Evolutionary conservation across 1,139 yeast species (phyloP).

Genomic region (Saccharomyces hybrid): DNA sequence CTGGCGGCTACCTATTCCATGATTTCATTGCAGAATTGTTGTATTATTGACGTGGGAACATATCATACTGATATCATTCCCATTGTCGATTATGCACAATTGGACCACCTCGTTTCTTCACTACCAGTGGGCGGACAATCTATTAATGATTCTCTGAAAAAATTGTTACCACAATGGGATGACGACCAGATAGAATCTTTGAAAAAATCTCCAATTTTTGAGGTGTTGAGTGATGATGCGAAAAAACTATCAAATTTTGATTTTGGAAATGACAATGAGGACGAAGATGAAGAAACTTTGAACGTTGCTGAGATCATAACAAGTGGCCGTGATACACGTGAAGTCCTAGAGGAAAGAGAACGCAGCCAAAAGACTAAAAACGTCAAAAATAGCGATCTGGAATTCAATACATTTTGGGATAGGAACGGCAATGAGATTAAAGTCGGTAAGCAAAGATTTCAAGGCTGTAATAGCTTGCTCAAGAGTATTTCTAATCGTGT

Average conservation of each 20-base stretch:
- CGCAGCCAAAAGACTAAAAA: conserved; percentile 35
- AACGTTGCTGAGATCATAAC: conserved; percentile 90
- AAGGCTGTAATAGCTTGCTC: conserved; percentile 59
- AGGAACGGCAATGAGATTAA: conserved; percentile 44
- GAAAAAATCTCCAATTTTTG: conserved; percentile 68
- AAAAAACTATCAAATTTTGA: conserved; percentile 48
- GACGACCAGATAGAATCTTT: conserved; percentile 60
- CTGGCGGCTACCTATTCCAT: conserved; percentile 74
- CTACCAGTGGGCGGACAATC: conserved; percentile 53
- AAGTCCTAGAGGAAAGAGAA: conserved; percentile 53
- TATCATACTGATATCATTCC: conserved; percentile 72
- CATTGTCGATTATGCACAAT: conserved; percentile 58
- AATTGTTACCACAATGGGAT: conserved; percentile 51
- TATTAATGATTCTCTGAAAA: conserved; percentile 48
- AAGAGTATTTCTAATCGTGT: conserved; percentile 47
- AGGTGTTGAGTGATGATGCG: conserved; percentile 61
- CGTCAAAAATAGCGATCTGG: conserved; percentile 48
- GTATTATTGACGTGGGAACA: conserved; percentile 76
- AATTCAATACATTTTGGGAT: conserved; percentile 60
- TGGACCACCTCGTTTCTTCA: conserved; percentile 47
- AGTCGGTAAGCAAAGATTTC: conserved; percentile 84
- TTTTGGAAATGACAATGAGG: conserved; percentile 34
- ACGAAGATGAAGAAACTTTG: conserved; percentile 61
- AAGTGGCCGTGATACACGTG: conserved; percentile 57
- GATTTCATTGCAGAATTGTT: conserved; percentile 50